phyloP scores from a whole-genome alignment of 495 filamentous ascomycete genomes.

The Penicillium chermesinum region DNA sequence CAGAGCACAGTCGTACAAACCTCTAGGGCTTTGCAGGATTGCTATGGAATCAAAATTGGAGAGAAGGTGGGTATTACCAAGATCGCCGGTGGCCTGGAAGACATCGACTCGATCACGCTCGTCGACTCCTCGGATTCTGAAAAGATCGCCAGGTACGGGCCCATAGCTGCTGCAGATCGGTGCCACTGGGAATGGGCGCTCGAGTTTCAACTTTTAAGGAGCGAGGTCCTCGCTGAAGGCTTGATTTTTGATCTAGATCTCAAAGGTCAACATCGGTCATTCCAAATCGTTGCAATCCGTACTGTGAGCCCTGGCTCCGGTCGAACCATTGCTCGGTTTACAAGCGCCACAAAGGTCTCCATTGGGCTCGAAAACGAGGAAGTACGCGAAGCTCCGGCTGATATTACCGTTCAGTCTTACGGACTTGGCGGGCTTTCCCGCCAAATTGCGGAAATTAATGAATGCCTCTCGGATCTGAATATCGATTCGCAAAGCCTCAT shows the following conservation, averaged over 20 bases:
- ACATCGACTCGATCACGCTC: slow-evolving; percentile 43
- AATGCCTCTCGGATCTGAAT: slow-evolving; percentile 58
- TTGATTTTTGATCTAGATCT: slow-evolving; percentile 45
- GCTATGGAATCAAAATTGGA: slow-evolving; percentile 58
- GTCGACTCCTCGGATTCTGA: slow-evolving; percentile 46
- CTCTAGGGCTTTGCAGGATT: slow-evolving; percentile 59
- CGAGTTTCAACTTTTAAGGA: slow-evolving; percentile 50
- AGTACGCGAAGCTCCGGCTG: slow-evolving; percentile 10
- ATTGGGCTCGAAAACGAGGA: slow-evolving; percentile 24
- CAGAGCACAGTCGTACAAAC: slow-evolving; percentile 60
- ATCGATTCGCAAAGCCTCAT: slow-evolving; percentile 21
- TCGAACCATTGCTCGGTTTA: slow-evolving; percentile 36
- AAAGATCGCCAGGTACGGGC: slow-evolving; percentile 24
- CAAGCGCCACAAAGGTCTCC: slow-evolving; percentile 29
- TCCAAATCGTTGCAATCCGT: slow-evolving; percentile 37
- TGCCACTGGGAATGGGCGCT: slow-evolving; percentile 61
- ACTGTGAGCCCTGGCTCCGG: slow-evolving; percentile 13
- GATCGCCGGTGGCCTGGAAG: slow-evolving; percentile 30
- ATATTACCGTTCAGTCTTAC: slow-evolving; percentile 23
- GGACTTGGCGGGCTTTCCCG: slow-evolving; percentile 59
- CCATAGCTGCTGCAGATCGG: slow-evolving; percentile 40
- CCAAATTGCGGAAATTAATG: slow-evolving; percentile 62
- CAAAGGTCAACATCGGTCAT: slow-evolving; percentile 42
- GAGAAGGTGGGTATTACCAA: slow-evolving; percentile 54
- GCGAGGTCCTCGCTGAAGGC: slow-evolving; percentile 37